Evolutionary conservation across 2,329 filamentous ascomycete species (phyloP).

Genomic region (Lecanicillium sp.): DNA sequence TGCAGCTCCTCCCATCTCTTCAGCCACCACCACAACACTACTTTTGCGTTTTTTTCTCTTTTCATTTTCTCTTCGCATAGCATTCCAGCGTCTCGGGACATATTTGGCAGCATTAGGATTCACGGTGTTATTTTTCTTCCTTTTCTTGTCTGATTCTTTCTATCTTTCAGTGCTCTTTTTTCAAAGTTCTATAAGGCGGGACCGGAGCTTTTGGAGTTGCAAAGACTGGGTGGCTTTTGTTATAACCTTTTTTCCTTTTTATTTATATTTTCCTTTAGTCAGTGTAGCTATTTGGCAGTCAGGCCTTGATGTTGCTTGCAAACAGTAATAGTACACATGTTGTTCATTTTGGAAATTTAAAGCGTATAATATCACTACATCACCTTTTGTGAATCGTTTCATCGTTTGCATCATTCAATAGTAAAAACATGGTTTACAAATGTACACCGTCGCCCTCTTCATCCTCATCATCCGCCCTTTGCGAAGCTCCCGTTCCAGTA

Average conservation of each 20-base stretch:
- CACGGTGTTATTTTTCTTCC: conserved; percentile 4
- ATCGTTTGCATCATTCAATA: too few species aligned
- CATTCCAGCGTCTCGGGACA: background rate
- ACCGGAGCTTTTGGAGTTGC: too few species aligned
- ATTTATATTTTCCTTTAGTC: background rate
- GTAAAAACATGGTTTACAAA: conserved; percentile 37
- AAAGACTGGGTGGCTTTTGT: background rate
- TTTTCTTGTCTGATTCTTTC: conserved; percentile 2
- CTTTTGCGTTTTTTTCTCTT: conserved; percentile 4
- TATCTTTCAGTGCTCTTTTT: conserved; percentile 1
- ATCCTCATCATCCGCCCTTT: conserved; percentile 32
- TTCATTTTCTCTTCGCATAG: conserved; percentile 10
- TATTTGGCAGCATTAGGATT: background rate
- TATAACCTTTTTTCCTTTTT: background rate
- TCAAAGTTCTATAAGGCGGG: too few species aligned
- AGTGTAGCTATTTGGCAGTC: background rate
- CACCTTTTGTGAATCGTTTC: too few species aligned
- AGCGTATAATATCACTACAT: too few species aligned
- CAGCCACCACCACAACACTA: too few species aligned
- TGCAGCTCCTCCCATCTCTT: too few species aligned
- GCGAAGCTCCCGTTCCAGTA: conserved; percentile 28
- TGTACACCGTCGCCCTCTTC: conserved; percentile 52
- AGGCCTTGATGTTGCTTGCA: background rate
- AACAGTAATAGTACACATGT: background rate
- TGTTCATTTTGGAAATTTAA: background rate